Percentiles rank a stretch among this genome's conserved stretches.
These are phyloP conservation scores for Mikania micrantha DNA, from an alignment of 129 eudicot species.

Conservation along the genomic window DNA sequence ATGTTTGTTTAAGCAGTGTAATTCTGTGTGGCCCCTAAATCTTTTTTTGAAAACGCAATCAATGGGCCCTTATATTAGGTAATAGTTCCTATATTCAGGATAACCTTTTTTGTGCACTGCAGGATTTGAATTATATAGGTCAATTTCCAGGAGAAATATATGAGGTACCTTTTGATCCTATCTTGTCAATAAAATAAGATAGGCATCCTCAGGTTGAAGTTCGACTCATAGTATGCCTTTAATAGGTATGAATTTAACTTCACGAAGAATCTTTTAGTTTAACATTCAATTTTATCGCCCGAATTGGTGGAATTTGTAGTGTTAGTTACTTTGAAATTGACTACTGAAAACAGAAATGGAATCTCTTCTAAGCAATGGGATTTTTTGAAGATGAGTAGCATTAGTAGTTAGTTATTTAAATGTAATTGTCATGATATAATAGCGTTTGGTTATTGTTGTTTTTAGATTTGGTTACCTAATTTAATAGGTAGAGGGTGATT, in stretches of 20 bases:
- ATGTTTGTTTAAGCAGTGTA: conserved; percentile 14
- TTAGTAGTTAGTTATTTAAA: not conserved
- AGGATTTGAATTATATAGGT: conserved; percentile 36
- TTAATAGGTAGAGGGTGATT: conserved; percentile 3
- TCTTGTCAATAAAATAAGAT: conserved; percentile 21
- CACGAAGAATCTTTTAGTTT: conserved; percentile 20
- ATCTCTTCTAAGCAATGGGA: not conserved
- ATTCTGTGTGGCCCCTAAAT: conserved; percentile 7
- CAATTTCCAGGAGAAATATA: conserved; percentile 29
- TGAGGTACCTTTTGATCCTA: conserved; percentile 32
- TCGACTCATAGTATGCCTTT: conserved; percentile 21
- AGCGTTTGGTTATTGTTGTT: not conserved
- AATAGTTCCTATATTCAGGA: conserved; percentile 22
- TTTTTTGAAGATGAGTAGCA: conserved; percentile 12
- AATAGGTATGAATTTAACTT: conserved; percentile 14
- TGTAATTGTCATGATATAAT: not conserved
- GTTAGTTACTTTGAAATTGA: conserved; percentile 7
- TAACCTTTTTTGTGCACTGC: conserved; percentile 42
- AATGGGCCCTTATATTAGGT: conserved; percentile 15
- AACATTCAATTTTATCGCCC: conserved; percentile 12
- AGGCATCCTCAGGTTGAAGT: conserved; percentile 15
- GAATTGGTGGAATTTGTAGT: not conserved
- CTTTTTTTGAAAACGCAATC: not conserved
- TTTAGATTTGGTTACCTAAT: not conserved
- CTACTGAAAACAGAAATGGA: conserved; percentile 6